Conservation (phyloP, 2,329 filamentous ascomycete species). For the Waltergamsia citrina region DNA sequence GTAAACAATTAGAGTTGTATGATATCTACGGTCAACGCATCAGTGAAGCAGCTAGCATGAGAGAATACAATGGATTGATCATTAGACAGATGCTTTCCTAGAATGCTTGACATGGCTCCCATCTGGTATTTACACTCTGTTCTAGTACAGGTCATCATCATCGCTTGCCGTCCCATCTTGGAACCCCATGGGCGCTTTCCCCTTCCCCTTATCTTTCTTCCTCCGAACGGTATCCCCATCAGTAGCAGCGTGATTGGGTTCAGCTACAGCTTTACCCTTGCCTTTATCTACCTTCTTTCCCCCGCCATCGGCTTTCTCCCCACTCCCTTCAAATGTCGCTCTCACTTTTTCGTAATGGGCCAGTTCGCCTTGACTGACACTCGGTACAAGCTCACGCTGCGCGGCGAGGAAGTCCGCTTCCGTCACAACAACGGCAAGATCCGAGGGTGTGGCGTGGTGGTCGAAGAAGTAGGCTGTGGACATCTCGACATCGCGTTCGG, state of each 20-base stretch:
- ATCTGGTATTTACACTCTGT: not conserved
- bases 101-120: not conserved
- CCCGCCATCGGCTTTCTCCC: slow-evolving; percentile 34
- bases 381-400: slow-evolving; percentile 69
- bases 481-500: slow-evolving; percentile 31
- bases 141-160: slow-evolving; percentile 47
- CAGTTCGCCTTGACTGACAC: slow-evolving; percentile 85
- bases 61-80: too few species aligned
- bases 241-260: slow-evolving; percentile 14
- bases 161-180: slow-evolving; percentile 44
- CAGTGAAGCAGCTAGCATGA: too few species aligned
- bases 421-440: slow-evolving; percentile 78
- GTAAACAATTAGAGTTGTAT: too few species aligned
- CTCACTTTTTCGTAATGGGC: slow-evolving; percentile 84
- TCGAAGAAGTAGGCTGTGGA: slow-evolving; percentile 95
- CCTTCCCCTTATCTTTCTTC: slow-evolving; percentile 41
- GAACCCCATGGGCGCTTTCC: slow-evolving; percentile 42
- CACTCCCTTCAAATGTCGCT: slow-evolving; percentile 60
- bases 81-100: too few species aligned
- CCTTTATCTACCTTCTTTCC: slow-evolving; percentile 31
- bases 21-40: too few species aligned
- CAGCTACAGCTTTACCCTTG: slow-evolving; percentile 20
- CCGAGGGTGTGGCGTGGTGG: slow-evolving; percentile 72
- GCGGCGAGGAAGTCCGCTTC: slow-evolving; percentile 66
- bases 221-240: slow-evolving; percentile 14